A percentile compares a stretch with the other conserved stretches of the same genome.
Conservation (phyloP, 257 asterid genomes). For the Solanum stenotomum region DNA sequence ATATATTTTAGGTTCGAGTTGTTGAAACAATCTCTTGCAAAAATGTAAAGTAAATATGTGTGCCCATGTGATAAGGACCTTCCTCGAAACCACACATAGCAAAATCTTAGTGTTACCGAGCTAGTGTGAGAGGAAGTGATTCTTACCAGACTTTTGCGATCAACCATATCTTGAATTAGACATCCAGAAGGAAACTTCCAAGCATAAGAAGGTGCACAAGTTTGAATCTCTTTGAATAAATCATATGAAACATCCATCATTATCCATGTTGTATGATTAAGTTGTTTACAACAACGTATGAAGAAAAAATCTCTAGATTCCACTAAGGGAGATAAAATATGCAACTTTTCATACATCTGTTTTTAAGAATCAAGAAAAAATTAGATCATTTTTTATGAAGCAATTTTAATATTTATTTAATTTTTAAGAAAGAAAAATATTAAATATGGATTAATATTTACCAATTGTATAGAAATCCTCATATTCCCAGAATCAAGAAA, state of each 20-base stretch:
- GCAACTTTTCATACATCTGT: conserved; percentile 5
- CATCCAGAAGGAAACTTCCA: conserved; percentile 81
- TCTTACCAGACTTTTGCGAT: conserved; percentile 50
- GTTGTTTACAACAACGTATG: conserved; percentile 42
- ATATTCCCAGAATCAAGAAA: conserved; percentile 28
- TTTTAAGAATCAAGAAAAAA: not conserved
- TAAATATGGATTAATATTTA: not conserved
- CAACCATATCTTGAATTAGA: conserved; percentile 39
- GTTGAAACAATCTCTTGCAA: not conserved
- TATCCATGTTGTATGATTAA: conserved; percentile 42
- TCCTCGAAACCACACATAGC: not conserved
- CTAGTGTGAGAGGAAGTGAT: not conserved
- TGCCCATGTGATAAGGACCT: not conserved
- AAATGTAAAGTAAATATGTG: not conserved
- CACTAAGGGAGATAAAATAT: conserved; percentile 64
- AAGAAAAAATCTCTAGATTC: conserved; percentile 57
- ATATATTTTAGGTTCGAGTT: not conserved
- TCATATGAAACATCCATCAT: conserved; percentile 52
- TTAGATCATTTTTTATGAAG: not conserved
- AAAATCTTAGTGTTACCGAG: not conserved
- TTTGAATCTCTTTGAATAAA: conserved; percentile 24
- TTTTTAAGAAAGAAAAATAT: not conserved
- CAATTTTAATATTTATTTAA: not conserved
- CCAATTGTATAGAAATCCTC: conserved; percentile 30
- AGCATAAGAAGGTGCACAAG: conserved; percentile 26